Evolutionary conservation across 805 yeast species (phyloP).

Genomic region (Metschnikowia reukaufii): DNA sequence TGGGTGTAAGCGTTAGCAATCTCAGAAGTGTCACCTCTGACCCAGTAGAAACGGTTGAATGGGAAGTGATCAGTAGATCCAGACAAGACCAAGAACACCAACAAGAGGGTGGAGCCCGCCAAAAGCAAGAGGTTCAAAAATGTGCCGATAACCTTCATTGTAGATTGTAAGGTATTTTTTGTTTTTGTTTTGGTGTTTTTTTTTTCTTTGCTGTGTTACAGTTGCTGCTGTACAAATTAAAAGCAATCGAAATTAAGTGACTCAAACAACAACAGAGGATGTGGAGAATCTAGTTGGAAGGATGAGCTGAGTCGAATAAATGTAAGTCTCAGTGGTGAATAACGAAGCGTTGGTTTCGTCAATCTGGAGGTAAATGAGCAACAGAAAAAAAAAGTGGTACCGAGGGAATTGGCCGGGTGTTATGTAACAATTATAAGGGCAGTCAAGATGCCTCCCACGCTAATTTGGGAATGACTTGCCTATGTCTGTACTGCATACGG

Average conservation of each 20-base stretch:
- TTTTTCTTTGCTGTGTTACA: neutral
- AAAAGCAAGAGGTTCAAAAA: constrained; percentile 38
- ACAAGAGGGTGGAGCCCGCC: constrained; percentile 46
- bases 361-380: neutral
- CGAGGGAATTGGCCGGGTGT: constrained; percentile 27
- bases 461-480: constrained; percentile 21
- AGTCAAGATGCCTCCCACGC: constrained; percentile 12
- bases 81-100: constrained; percentile 47
- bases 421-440: constrained; percentile 13
- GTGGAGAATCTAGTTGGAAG: neutral
- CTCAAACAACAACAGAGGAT: constrained; percentile 3
- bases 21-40: constrained; percentile 67
- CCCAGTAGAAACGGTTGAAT: constrained; percentile 67
- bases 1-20: constrained; percentile 49
- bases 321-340: neutral
- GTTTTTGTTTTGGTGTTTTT: neutral
- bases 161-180: neutral
- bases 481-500: constrained; percentile 11
- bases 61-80: constrained; percentile 23
- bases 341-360: neutral
- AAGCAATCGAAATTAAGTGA: neutral
- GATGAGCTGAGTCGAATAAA: neutral
- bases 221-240: neutral
- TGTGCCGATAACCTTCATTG: constrained; percentile 36
- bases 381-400: constrained; percentile 29